These are phyloP conservation scores for Aphanomyces astaci DNA, from an alignment of 352 stramenopile genomes.

Conservation along the genomic window DNA sequence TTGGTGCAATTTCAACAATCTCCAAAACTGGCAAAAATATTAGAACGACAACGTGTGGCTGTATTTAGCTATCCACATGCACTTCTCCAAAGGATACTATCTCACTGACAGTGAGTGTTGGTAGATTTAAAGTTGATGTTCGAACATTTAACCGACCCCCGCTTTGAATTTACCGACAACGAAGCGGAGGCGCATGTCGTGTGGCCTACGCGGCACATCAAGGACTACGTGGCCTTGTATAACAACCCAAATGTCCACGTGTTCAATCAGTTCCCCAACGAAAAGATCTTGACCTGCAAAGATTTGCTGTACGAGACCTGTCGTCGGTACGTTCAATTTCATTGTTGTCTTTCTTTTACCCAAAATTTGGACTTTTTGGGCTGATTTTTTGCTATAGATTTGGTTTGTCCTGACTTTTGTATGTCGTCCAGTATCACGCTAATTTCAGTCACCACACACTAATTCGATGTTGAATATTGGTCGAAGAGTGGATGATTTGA, in stretches of 20 bases:
- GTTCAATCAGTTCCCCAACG: conserved; percentile 55
- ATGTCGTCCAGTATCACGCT: too few relatives aligned
- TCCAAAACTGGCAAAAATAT: too few relatives aligned
- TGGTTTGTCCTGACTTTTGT: too few relatives aligned
- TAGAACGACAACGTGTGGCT: too few relatives aligned
- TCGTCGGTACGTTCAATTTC: conserved; percentile 32
- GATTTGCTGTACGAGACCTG: conserved; percentile 56
- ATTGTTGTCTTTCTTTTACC: not conserved
- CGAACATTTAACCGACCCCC: conserved; percentile 35
- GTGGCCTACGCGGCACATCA: conserved; percentile 46
- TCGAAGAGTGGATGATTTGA: too few relatives aligned
- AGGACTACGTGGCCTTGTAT: conserved; percentile 41
- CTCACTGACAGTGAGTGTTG: not conserved
- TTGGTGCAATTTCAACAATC: not conserved
- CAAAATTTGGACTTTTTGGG: too few relatives aligned
- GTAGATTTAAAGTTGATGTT: conserved; percentile 36
- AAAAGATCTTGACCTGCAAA: conserved; percentile 54
- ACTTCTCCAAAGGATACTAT: too few relatives aligned
- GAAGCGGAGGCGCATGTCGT: conserved; percentile 41
- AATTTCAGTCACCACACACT: too few relatives aligned
- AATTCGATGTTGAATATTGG: too few relatives aligned
- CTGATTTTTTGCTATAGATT: too few relatives aligned
- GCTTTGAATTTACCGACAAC: conserved; percentile 35
- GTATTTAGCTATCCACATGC: too few relatives aligned
- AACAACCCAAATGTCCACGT: conserved; percentile 39